Conservation (phyloP, 495 filamentous ascomycete species). For the Xylaria bambusicola region DNA sequence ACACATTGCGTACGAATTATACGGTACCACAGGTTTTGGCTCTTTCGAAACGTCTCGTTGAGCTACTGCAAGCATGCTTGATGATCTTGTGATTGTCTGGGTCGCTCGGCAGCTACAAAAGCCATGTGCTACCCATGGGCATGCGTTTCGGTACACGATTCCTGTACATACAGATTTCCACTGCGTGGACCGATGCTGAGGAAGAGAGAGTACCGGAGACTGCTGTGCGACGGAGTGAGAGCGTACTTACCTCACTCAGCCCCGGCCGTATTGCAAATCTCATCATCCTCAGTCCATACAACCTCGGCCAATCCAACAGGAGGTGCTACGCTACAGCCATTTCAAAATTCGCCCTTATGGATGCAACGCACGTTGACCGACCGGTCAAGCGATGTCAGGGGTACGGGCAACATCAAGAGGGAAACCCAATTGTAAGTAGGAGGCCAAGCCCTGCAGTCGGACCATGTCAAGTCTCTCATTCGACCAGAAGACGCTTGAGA, state of each 20-base stretch:
- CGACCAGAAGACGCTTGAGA: slow-evolving; percentile 10
- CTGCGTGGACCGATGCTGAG: not conserved
- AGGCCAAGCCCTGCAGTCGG: slow-evolving; percentile 20
- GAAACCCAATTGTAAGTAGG: slow-evolving; percentile 8
- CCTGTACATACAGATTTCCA: not conserved
- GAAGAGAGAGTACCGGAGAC: not conserved
- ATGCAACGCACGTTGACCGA: slow-evolving; percentile 14
- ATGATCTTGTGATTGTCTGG: not conserved
- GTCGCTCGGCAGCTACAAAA: slow-evolving; percentile 11
- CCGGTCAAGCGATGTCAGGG: slow-evolving; percentile 15
- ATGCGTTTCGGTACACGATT: not conserved
- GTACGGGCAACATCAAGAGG: not conserved
- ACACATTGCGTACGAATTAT: not conserved
- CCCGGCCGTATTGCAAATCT: slow-evolving; percentile 3
- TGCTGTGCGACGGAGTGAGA: not conserved
- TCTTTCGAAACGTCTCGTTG: slow-evolving; percentile 1
- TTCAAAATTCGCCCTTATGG: not conserved
- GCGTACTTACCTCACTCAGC: too few species aligned
- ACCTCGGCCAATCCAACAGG: too few species aligned
- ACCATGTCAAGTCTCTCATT: slow-evolving; percentile 14
- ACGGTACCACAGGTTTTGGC: not conserved
- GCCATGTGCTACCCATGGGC: slow-evolving; percentile 13
- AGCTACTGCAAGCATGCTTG: not conserved
- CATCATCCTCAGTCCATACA: slow-evolving; percentile 4
- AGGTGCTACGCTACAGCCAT: not conserved